These are phyloP conservation scores for Cryptomeria japonica DNA, from an alignment of 75 land plant genomes.

Conservation along the genomic window DNA sequence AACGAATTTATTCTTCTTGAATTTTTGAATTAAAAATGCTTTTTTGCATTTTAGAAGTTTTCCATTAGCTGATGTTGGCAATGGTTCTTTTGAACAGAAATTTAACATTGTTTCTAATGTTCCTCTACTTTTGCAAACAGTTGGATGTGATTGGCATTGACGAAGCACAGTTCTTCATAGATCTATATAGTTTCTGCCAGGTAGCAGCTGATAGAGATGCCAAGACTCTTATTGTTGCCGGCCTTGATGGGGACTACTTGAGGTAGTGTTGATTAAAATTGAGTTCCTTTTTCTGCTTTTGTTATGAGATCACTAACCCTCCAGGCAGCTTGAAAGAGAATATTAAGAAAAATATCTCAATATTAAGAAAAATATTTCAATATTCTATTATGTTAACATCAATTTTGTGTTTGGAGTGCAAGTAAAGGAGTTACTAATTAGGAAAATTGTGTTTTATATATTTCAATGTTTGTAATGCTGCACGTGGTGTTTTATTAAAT, in stretches of 20 bases:
- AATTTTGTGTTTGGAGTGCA: not conserved
- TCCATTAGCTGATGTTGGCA: not conserved
- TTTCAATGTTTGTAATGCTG: not conserved
- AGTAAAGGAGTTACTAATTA: not conserved
- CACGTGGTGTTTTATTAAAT: not conserved
- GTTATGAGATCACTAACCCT: not conserved
- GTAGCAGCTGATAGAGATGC: conserved; percentile 91
- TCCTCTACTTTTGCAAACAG: conserved; percentile 34
- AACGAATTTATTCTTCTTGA: not conserved
- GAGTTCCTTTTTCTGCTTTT: not conserved
- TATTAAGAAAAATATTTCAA: not conserved
- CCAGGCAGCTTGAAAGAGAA: not conserved
- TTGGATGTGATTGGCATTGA: conserved; percentile 94
- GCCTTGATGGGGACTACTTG: conserved; percentile 93
- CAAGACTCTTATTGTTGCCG: conserved; percentile 87
- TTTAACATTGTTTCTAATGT: conserved; percentile 3
- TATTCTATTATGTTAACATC: not conserved
- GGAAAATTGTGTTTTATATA: not conserved
- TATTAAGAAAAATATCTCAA: not conserved
- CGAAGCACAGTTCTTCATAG: conserved; percentile 94
- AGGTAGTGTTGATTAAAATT: conserved; percentile 38
- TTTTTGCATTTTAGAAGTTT: not conserved
- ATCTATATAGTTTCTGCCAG: conserved; percentile 85
- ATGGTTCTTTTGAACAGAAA: conserved; percentile 5
- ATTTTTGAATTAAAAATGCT: too few relatives aligned